Percentiles rank a stretch among this genome's conserved stretches.
Evolutionary conservation across 108 stramenopile genomes (phyloP).

Genomic region (Fragilariopsis cylindrus): DNA sequence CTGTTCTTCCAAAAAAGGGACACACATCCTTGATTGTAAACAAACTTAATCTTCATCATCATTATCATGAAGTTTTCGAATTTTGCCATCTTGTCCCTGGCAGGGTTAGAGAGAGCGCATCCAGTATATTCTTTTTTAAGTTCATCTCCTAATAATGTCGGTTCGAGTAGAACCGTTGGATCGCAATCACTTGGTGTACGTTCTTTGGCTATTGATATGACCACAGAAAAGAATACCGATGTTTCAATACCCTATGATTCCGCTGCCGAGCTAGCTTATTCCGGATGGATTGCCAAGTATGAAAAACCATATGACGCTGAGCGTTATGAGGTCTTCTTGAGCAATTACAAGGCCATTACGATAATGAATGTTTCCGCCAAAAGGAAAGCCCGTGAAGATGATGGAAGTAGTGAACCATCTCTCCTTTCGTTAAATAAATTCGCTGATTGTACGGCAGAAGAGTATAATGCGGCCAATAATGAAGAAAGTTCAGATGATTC

Average conservation of each 20-base stretch:
- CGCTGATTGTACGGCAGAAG: slow-evolving; percentile 78
- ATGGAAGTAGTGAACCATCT: slow-evolving; percentile 37
- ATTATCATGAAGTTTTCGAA: slow-evolving; percentile 27
- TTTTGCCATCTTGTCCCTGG: slow-evolving; percentile 25
- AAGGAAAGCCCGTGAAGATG: slow-evolving; percentile 69
- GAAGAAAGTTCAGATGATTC: slow-evolving; percentile 6
- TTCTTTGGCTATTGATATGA: slow-evolving; percentile 19
- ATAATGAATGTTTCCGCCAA: slow-evolving; percentile 79
- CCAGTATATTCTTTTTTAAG: slow-evolving; percentile 16
- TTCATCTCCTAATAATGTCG: background rate
- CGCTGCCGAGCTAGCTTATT: slow-evolving; percentile 82
- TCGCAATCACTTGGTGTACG: background rate
- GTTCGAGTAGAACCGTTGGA: background rate
- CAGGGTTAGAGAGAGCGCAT: slow-evolving; percentile 15
- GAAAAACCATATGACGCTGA: slow-evolving; percentile 51
- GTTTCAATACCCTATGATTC: slow-evolving; percentile 78
- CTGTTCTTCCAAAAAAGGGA: too few species aligned
- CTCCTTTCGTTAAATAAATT: slow-evolving; percentile 76
- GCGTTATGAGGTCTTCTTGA: slow-evolving; percentile 61
- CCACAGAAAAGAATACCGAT: slow-evolving; percentile 41
- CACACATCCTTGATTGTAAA: background rate
- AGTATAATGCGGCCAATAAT: slow-evolving; percentile 52
- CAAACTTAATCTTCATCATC: background rate
- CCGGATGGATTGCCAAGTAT: slow-evolving; percentile 67
- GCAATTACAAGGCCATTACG: slow-evolving; percentile 79